These are phyloP conservation scores for Erysimum cheiranthoides DNA, from an alignment of 345 rosid genomes.

Conservation along the genomic window DNA sequence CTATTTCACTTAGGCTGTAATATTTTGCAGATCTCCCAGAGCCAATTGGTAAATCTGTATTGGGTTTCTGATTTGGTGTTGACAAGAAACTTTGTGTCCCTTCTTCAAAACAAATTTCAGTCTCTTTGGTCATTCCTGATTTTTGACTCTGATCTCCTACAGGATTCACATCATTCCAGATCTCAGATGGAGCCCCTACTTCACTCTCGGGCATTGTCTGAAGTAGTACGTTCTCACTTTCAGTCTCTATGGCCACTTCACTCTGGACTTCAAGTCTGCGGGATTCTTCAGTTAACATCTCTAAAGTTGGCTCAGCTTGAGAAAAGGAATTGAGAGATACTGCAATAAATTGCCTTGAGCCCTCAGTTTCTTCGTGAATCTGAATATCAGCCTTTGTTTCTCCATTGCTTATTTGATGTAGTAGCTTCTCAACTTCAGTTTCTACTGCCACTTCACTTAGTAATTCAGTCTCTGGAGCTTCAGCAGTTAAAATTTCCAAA, in stretches of 20 bases:
- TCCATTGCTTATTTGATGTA: slow-evolving; percentile 6
- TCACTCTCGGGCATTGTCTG: slow-evolving; percentile 6
- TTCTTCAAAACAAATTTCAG: slow-evolving; percentile 4
- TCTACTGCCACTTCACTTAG: slow-evolving; percentile 20
- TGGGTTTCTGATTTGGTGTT: slow-evolving; percentile 28
- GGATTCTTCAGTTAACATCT: slow-evolving; percentile 17
- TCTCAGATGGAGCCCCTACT: slow-evolving; percentile 13
- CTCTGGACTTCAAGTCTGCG: slow-evolving; percentile 9
- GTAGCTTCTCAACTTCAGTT: slow-evolving; percentile 1
- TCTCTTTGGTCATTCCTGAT: slow-evolving; percentile 11
- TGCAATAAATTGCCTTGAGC: slow-evolving; percentile 15
- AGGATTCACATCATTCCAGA: slow-evolving; percentile 18
- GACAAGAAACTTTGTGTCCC: slow-evolving; percentile 21
- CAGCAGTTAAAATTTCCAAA: slow-evolving; percentile 9
- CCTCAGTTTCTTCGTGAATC: slow-evolving; percentile 11
- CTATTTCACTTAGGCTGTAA: slow-evolving; percentile 26
- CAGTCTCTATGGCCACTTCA: slow-evolving; percentile 24
- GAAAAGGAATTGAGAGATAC: slow-evolving; percentile 16
- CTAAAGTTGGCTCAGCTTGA: slow-evolving; percentile 20
- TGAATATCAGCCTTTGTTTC: not conserved
- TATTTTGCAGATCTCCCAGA: slow-evolving; percentile 27
- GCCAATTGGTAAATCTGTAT: slow-evolving; percentile 10
- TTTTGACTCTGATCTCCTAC: slow-evolving; percentile 16
- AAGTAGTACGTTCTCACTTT: slow-evolving; percentile 7
- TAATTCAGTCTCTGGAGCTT: slow-evolving; percentile 4